Conservation (phyloP, 2,329 filamentous ascomycete species). For the Penicillium italicum region DNA sequence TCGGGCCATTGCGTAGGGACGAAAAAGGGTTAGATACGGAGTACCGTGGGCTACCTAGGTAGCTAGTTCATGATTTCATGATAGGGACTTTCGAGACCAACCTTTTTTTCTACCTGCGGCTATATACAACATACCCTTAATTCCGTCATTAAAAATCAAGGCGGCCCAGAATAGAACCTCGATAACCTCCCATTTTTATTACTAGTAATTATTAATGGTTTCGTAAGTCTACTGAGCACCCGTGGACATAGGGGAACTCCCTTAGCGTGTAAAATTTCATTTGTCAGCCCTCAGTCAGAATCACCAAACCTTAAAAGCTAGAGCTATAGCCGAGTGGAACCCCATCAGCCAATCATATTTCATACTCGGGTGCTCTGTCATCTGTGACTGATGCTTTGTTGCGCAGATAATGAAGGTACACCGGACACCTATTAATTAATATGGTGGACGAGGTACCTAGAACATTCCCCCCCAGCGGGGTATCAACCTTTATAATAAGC, state of each 20-base stretch:
- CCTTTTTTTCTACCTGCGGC: too few relatives aligned
- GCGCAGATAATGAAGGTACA: constrained; percentile 12
- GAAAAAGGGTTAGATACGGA: too few relatives aligned
- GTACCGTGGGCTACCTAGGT: too few relatives aligned
- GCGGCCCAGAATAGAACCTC: background rate
- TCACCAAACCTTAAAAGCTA: constrained; percentile 24
- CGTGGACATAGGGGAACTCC: too few relatives aligned
- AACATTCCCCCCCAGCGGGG: background rate
- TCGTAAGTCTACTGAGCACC: too few relatives aligned
- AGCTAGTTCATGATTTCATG: constrained; percentile 6
- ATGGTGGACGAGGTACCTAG: constrained; percentile 4
- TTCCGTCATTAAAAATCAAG: too few relatives aligned
- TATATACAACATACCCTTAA: too few relatives aligned
- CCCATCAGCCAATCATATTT: constrained; percentile 12
- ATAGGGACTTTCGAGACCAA: background rate
- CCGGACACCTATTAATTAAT: background rate
- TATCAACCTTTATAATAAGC: constrained; percentile 11
- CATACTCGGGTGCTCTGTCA: constrained; percentile 17
- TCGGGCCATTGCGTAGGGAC: too few relatives aligned
- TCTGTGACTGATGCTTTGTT: constrained; percentile 28
- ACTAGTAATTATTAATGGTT: background rate
- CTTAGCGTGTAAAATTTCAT: constrained; percentile 12
- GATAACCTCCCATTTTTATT: background rate
- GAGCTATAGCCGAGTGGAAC: constrained; percentile 16
- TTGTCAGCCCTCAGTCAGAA: constrained; percentile 38